Percentiles rank a stretch among this genome's conserved stretches.
phyloP scores from a whole-genome alignment of 805 yeast genomes.

The Saturnispora zaruensis region DNA sequence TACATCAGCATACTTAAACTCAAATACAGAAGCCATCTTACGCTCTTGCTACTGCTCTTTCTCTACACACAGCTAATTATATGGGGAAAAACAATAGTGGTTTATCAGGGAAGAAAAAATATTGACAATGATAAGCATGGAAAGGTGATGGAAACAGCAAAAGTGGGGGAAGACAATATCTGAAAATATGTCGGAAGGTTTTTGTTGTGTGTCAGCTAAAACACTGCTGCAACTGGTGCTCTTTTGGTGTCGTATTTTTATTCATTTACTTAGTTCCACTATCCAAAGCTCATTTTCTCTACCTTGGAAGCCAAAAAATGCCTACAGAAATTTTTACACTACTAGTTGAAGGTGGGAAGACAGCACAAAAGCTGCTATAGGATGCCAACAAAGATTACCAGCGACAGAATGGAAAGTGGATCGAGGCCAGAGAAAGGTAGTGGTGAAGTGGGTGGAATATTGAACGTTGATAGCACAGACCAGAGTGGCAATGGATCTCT shows the following conservation, averaged over 20 bases:
- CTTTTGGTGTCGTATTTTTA: not conserved
- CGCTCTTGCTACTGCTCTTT: not conserved
- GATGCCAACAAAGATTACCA: conserved; percentile 9
- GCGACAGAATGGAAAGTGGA: conserved; percentile 21
- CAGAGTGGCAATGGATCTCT: conserved; percentile 9
- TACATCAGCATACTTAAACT: conserved; percentile 3
- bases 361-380: not conserved
- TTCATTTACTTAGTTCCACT: not conserved
- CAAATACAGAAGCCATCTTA: conserved; percentile 10
- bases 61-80: not conserved
- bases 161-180: not conserved
- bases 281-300: not conserved
- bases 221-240: not conserved
- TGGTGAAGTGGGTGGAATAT: not conserved
- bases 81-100: conserved; percentile 12
- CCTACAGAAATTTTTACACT: not conserved
- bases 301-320: not conserved
- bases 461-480: not conserved
- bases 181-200: too few relatives aligned
- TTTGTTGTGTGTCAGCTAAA: not conserved
- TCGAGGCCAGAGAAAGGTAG: not conserved
- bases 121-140: not conserved
- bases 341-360: not conserved
- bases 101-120: not conserved
- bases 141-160: not conserved